Percentiles rank a stretch among this genome's conserved stretches.
Evolutionary conservation across 306 rosid genomes (phyloP).

Genomic region (Quercus variabilis): DNA sequence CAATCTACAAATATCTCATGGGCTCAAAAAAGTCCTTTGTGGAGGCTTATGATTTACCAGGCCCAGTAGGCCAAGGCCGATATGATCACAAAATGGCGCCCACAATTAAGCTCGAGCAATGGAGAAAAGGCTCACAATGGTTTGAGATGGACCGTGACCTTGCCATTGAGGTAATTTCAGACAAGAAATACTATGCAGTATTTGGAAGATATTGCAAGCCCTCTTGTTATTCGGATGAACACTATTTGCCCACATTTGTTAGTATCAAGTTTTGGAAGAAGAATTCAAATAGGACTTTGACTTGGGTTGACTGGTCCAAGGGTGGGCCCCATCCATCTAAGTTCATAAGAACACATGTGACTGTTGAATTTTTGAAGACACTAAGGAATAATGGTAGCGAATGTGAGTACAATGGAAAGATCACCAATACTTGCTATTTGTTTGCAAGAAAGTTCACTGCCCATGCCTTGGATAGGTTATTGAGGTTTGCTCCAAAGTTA

Average conservation of each 20-base stretch:
- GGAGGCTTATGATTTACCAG: constrained; percentile 47
- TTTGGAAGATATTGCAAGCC: constrained; percentile 42
- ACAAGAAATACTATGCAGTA: constrained; percentile 35
- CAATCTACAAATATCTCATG: constrained; percentile 52
- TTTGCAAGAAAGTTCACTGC: constrained; percentile 82
- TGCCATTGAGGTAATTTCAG: constrained; percentile 51
- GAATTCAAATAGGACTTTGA: constrained; percentile 73
- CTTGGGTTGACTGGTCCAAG: constrained; percentile 86
- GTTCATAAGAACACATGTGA: constrained; percentile 46
- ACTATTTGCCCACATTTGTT: constrained; percentile 67
- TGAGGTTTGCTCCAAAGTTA: constrained; percentile 68
- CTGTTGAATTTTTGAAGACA: constrained; percentile 35
- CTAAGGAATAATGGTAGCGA: constrained; percentile 45
- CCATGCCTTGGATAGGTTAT: constrained; percentile 59
- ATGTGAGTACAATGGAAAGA: constrained; percentile 60
- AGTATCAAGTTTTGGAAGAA: constrained; percentile 39
- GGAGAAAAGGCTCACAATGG: constrained; percentile 99
- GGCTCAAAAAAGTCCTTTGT: constrained; percentile 49
- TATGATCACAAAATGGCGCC: constrained; percentile 57
- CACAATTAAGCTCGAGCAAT: constrained; percentile 34
- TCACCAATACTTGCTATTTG: constrained; percentile 49
- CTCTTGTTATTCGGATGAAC: constrained; percentile 70
- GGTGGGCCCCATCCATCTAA: constrained; percentile 76
- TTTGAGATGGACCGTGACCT: constrained; percentile 63
- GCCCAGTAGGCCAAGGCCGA: constrained; percentile 63